Percentiles rank a stretch among this genome's conserved stretches.
Conservation (phyloP, 352 stramenopile genomes). For the Globisporangium viniferum region DNA sequence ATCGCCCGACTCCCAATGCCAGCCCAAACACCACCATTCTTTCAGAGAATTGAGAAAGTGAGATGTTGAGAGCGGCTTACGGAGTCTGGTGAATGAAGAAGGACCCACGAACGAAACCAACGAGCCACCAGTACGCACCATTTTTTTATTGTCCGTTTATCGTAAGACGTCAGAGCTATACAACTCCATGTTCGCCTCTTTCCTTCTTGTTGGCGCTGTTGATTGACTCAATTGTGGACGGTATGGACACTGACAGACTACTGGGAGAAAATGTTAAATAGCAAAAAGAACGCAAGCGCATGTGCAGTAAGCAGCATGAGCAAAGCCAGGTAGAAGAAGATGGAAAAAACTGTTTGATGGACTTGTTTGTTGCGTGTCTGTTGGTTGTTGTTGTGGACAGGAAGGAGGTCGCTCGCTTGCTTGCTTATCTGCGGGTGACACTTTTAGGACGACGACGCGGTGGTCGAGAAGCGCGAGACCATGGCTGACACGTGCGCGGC, state of each 20-base stretch:
- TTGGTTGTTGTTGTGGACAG: background rate
- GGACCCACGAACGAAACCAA: background rate
- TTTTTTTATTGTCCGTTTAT: background rate
- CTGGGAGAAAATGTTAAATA: slow-evolving; percentile 12
- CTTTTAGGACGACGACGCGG: slow-evolving; percentile 4
- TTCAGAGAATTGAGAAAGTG: background rate
- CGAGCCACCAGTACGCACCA: background rate
- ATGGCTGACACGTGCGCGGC: slow-evolving; percentile 54
- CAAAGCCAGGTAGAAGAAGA: background rate
- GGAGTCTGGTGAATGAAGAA: background rate
- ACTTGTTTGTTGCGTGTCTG: background rate
- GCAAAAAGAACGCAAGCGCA: slow-evolving; percentile 6
- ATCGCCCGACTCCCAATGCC: too few relatives aligned
- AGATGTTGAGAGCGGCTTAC: background rate
- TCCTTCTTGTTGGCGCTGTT: background rate
- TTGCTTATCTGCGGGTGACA: background rate
- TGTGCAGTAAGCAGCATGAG: background rate
- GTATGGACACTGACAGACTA: background rate
- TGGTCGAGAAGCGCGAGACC: slow-evolving; percentile 44
- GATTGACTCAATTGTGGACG: background rate
- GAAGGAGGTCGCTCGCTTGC: background rate
- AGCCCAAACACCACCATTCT: background rate
- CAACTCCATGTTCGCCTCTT: background rate
- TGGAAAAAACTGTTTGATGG: slow-evolving; percentile 1
- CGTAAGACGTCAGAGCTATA: background rate